These are phyloP conservation scores for Torrubiella hemipterigena DNA, from an alignment of 2,329 filamentous ascomycete genomes.

Conservation along the genomic window DNA sequence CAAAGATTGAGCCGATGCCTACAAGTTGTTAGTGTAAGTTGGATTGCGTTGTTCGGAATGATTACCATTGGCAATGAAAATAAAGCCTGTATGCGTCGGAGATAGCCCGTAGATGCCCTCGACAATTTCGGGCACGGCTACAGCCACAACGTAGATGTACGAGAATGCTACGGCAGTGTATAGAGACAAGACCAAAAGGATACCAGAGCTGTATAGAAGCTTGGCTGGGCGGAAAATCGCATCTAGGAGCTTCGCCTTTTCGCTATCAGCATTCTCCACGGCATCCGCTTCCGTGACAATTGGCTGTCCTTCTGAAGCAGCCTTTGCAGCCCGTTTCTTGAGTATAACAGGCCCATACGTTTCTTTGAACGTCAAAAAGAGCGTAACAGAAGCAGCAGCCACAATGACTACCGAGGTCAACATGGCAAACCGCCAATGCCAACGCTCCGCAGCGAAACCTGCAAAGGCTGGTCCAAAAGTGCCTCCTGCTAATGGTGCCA, in stretches of 20 bases:
- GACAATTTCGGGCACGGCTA: slow-evolving; percentile 37
- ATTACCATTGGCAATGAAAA: slow-evolving; percentile 21
- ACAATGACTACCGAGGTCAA: too few species aligned
- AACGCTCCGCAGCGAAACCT: too few species aligned
- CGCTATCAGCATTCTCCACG: background rate
- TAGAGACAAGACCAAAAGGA: slow-evolving; percentile 34
- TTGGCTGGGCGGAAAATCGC: slow-evolving; percentile 30
- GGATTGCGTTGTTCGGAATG: background rate
- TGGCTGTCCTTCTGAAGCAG: slow-evolving; percentile 9
- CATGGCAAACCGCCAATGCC: too few species aligned
- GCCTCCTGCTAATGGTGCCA: too few species aligned
- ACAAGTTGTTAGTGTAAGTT: slow-evolving; percentile 4
- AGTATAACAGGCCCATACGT: slow-evolving; percentile 47
- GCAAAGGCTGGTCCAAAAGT: too few species aligned
- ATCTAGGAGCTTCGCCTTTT: background rate
- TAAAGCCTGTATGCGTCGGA: slow-evolving; percentile 35
- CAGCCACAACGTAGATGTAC: slow-evolving; percentile 39
- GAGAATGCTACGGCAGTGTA: slow-evolving; percentile 34
- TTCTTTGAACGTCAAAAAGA: too few species aligned
- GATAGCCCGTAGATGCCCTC: slow-evolving; percentile 33
- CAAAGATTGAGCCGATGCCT: slow-evolving; percentile 36
- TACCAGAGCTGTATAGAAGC: slow-evolving; percentile 35
- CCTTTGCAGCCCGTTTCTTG: slow-evolving; percentile 21
- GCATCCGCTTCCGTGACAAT: background rate
- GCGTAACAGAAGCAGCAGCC: too few species aligned